Evolutionary conservation across 2,329 filamentous ascomycete genomes (phyloP), one percentile per base, ranked within the genome.

Genomic region (Emmonsia crescens): DNA sequence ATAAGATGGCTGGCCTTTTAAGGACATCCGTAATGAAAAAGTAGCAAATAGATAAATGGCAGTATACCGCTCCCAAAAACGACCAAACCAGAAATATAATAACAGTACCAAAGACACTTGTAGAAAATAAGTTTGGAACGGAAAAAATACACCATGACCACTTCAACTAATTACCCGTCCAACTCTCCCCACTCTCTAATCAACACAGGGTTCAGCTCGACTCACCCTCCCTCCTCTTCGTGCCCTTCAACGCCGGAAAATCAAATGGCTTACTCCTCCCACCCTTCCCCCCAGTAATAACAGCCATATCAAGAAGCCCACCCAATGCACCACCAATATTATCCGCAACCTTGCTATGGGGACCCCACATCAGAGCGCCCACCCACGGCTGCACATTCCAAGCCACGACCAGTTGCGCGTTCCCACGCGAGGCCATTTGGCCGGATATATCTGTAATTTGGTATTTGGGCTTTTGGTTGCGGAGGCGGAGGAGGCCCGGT

Each of bases 331-430:
- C 49, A 12, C 44, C 63, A 27, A 67, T 27, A 51, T 67, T 68
- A 2, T 63, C 66, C 57, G 62, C 64, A 56, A 66, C 62, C 36
- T 67, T 66, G 10, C 73, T 73, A 24, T 72, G 73, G 38, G 85
- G 80, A 70, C 88, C 87, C 94, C 94, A 99, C 49, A 88, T 88
- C 74, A 97, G 76, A 59, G 88, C 77, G 16, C 94, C 94, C 12
- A 99, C 91, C 90, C 93, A 97, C 38, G 94, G 94, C 80, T 99
- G 94, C 63, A 97, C 89, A 77, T 97, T 97, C 85, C 96, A 99
- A 72, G 94, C 88, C 60, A 97, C 79, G 69, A 87, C 85, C 65
- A 99, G 79, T 36, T 84, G 86, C 61, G 93, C 90, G 72, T 94
- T 86, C 58, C 82, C 79, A 57, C 85, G 80, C 70, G 88, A 82